Percentiles rank a stretch among this genome's conserved stretches.
These are phyloP conservation scores for Herpetomonas samuelpessoai DNA, from an alignment of 208 protist genomes.

Conservation along the genomic window DNA sequence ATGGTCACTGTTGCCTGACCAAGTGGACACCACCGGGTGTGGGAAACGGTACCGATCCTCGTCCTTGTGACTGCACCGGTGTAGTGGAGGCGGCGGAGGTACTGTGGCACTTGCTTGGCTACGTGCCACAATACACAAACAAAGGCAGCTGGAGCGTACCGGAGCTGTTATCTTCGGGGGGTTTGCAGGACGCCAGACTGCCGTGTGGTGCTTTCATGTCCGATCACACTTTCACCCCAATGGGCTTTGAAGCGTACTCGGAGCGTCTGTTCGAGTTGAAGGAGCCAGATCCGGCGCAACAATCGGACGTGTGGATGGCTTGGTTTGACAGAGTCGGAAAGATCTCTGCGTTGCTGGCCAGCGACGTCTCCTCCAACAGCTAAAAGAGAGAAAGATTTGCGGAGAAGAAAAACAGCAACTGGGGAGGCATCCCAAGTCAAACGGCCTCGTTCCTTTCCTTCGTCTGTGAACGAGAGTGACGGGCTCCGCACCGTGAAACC, in stretches of 20 bases:
- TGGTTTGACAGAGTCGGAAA: slow-evolving; percentile 65
- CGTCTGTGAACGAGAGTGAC: too few relatives aligned
- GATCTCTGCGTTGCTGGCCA: too few relatives aligned
- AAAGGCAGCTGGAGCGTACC: slow-evolving; percentile 19
- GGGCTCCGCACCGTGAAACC: too few relatives aligned
- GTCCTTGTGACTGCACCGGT: slow-evolving; percentile 20
- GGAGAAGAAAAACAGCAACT: too few relatives aligned
- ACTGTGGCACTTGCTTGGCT: slow-evolving; percentile 70
- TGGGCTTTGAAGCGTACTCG: slow-evolving; percentile 80
- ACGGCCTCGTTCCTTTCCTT: too few relatives aligned
- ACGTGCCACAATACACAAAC: slow-evolving; percentile 62
- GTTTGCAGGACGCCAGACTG: slow-evolving; percentile 24
- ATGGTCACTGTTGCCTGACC: slow-evolving; percentile 51
- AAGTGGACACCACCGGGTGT: too few relatives aligned
- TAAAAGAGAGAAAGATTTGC: too few relatives aligned
- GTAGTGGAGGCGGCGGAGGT: slow-evolving; percentile 34
- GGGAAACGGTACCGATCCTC: not conserved
- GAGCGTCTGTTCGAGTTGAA: slow-evolving; percentile 71
- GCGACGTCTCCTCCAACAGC: too few relatives aligned
- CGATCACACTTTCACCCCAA: slow-evolving; percentile 32
- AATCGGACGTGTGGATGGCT: slow-evolving; percentile 65
- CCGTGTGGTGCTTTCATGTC: slow-evolving; percentile 57
- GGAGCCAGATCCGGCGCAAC: slow-evolving; percentile 62
- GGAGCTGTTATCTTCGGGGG: slow-evolving; percentile 8
- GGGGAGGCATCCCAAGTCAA: too few relatives aligned